Percentiles rank a stretch among this genome's conserved stretches.
phyloP scores from a whole-genome alignment of 2,329 filamentous ascomycete species.

The Botrytis tulipae region DNA sequence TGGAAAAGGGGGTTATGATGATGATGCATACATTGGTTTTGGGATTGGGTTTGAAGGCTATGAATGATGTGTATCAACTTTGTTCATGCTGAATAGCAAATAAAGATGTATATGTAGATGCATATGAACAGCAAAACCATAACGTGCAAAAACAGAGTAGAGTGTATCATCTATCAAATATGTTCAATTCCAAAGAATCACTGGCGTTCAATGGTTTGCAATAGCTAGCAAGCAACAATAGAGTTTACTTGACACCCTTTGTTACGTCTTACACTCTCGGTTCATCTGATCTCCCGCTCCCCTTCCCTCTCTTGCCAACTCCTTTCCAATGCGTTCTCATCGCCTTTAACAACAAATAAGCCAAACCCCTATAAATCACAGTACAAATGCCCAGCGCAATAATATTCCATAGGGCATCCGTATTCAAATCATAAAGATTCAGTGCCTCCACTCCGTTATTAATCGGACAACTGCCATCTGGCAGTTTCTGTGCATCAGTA shows the following conservation, averaged over 20 bases:
- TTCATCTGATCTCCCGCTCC: not conserved
- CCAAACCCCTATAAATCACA: slow-evolving; percentile 63
- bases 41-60: not conserved
- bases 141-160: not conserved
- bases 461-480: slow-evolving; percentile 62
- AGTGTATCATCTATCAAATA: not conserved
- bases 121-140: not conserved
- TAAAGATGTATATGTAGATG: not conserved
- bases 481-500: slow-evolving; percentile 55
- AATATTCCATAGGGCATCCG: slow-evolving; percentile 59
- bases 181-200: not conserved
- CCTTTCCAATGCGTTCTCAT: slow-evolving; percentile 52
- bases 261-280: not conserved
- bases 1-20: not conserved
- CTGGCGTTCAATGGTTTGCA: not conserved
- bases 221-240: not conserved
- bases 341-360: slow-evolving; percentile 56
- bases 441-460: slow-evolving; percentile 66
- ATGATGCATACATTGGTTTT: not conserved
- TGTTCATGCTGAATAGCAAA: not conserved
- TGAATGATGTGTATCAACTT: not conserved
- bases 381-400: slow-evolving; percentile 61
- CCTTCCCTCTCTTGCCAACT: not conserved
- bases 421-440: slow-evolving; percentile 63
- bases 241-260: not conserved